A percentile compares a stretch with the other conserved stretches of the same genome.
phyloP scores from a whole-genome alignment of 2,329 filamentous ascomycete genomes.

The Colletotrichum cuscutae region DNA sequence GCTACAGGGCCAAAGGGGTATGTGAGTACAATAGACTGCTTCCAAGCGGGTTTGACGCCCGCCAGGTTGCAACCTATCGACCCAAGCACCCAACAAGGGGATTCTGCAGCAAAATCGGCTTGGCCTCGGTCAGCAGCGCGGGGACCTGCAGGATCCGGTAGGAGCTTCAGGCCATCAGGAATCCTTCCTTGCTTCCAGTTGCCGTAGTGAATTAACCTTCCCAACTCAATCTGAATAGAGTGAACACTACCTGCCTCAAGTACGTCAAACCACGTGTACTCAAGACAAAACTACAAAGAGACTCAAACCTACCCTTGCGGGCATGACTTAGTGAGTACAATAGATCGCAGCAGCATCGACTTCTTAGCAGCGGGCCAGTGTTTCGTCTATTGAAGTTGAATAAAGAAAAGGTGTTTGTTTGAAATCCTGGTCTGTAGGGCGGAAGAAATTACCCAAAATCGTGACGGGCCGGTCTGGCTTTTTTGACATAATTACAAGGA shows the following conservation, averaged over 20 bases:
- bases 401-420: neutral
- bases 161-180: neutral
- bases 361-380: neutral
- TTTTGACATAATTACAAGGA: conserved; percentile 29
- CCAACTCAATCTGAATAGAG: neutral
- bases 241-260: neutral
- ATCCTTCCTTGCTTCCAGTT: neutral
- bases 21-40: neutral
- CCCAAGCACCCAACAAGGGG: neutral
- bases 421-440: neutral
- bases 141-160: neutral
- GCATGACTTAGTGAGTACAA: neutral
- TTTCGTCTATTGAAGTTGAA: neutral
- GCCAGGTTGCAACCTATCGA: neutral
- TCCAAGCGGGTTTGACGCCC: neutral
- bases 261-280: neutral
- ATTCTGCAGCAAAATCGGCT: neutral
- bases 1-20: no score
- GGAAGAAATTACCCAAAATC: neutral
- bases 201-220: neutral
- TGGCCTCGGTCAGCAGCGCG: neutral
- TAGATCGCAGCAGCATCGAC: neutral
- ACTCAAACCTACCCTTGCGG: no score
- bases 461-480: conserved; percentile 4
- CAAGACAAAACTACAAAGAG: neutral